Conservation (phyloP, 139 green algal genomes). For the Chlamydomonas incerta region DNA sequence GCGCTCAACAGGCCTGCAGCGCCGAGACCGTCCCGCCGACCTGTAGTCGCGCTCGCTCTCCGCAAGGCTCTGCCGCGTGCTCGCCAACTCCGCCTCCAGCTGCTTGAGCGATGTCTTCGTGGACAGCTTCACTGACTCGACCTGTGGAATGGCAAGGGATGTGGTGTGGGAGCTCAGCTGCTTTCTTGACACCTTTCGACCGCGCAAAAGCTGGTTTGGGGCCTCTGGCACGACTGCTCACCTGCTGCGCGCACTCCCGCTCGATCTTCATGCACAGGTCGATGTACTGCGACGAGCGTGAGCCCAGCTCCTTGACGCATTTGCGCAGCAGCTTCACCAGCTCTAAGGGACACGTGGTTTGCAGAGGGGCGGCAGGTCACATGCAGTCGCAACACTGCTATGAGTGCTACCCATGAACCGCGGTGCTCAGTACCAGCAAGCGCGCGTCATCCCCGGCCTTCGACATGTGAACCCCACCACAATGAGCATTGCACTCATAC, state of each 20-base stretch:
- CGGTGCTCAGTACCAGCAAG: too few relatives aligned
- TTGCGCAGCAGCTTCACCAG: conserved; percentile 84
- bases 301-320: conserved; percentile 71
- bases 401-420: too few relatives aligned
- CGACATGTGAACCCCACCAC: not conserved
- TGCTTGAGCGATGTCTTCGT: conserved; percentile 60
- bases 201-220: too few relatives aligned
- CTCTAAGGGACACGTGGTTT: too few relatives aligned
- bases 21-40: not conserved
- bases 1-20: too few relatives aligned
- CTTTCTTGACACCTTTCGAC: too few relatives aligned
- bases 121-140: conserved; percentile 74
- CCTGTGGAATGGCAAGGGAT: conserved; percentile 55
- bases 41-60: conserved; percentile 40
- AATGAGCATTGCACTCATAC: not conserved
- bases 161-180: too few relatives aligned
- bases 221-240: not conserved
- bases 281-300: conserved; percentile 63
- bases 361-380: too few relatives aligned
- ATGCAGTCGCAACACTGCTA: too few relatives aligned
- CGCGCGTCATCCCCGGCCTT: too few relatives aligned
- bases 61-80: conserved; percentile 54
- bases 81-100: conserved; percentile 78
- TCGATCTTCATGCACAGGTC: conserved; percentile 70
- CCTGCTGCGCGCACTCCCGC: conserved; percentile 67